Evolutionary conservation across 2,329 filamentous ascomycete genomes (phyloP).

Genomic region (Fusarium sp.): DNA sequence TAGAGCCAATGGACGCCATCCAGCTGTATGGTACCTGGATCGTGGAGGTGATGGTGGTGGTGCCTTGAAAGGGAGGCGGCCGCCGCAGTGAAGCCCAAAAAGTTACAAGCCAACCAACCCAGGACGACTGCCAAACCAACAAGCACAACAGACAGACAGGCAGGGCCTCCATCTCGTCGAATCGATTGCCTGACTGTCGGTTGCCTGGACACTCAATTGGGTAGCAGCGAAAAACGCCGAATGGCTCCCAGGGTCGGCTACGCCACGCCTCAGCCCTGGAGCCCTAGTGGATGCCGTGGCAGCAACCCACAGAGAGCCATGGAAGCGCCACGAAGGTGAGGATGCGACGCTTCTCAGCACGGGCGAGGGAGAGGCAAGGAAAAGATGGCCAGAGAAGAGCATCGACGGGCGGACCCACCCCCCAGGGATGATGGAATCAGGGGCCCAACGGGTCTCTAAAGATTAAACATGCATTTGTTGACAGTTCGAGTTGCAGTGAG

Average conservation of each 20-base stretch:
- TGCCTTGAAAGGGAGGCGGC: constrained; percentile 16
- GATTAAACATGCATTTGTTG: constrained; percentile 22
- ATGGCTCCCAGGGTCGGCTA: constrained; percentile 4
- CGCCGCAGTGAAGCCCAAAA: constrained; percentile 23
- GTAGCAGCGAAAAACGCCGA: constrained; percentile 14
- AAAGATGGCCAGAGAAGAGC: constrained; percentile 26
- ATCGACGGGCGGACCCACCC: constrained; percentile 26
- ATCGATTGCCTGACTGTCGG: neutral
- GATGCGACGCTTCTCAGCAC: neutral
- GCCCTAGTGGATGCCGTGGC: constrained; percentile 32
- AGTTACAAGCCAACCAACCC: neutral
- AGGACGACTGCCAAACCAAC: neutral
- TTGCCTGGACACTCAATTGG: constrained; percentile 22
- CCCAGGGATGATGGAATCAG: constrained; percentile 3
- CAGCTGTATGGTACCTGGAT: constrained; percentile 22
- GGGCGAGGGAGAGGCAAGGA: constrained; percentile 12
- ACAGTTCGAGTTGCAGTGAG: constrained; percentile 7
- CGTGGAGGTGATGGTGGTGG: neutral
- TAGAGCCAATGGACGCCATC: neutral
- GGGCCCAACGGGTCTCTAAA: constrained; percentile 12
- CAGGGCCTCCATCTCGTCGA: constrained; percentile 8
- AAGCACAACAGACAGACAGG: neutral
- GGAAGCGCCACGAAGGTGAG: constrained; percentile 41
- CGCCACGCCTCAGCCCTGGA: constrained; percentile 35
- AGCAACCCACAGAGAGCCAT: constrained; percentile 34